Percentiles rank a stretch among this genome's conserved stretches.
Conservation (phyloP, 2,329 filamentous ascomycete genomes). For the Cadophora luteo-olivacea region DNA sequence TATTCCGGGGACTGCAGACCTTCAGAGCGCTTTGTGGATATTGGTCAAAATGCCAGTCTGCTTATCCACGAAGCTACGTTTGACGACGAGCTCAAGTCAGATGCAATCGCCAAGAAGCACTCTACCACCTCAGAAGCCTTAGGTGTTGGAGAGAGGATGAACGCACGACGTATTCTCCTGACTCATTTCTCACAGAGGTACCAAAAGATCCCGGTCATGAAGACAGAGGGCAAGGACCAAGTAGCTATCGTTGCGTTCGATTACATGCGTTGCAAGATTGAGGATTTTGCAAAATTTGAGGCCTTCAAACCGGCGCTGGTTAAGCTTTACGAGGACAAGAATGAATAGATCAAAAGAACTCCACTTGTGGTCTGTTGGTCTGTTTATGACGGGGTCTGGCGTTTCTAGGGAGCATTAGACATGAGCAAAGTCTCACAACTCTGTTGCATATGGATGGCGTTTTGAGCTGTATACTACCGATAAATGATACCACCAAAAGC, state of each 20-base stretch:
- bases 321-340: constrained; percentile 57
- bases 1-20: constrained; percentile 96
- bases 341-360: constrained; percentile 23
- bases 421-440: constrained; percentile 3
- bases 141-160: constrained; percentile 77
- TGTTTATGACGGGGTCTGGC: neutral
- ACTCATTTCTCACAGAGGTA: constrained; percentile 98
- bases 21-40: constrained; percentile 68
- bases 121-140: constrained; percentile 88
- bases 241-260: constrained; percentile 79
- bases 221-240: constrained; percentile 56
- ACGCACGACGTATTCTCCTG: constrained; percentile 78
- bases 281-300: constrained; percentile 72
- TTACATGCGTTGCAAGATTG: constrained; percentile 75
- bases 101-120: constrained; percentile 89
- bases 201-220: constrained; percentile 51
- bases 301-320: constrained; percentile 66
- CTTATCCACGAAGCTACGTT: constrained; percentile 97
- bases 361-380: neutral
- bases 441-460: constrained; percentile 16
- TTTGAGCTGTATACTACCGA: neutral
- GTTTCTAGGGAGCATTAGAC: neutral
- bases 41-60: constrained; percentile 79
- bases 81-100: constrained; percentile 79
- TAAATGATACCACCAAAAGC: constrained; percentile 14